Evolutionary conservation across 345 rosid genomes (phyloP), one percentile per base, ranked within the genome.

Genomic region (Garcia nutans): DNA sequence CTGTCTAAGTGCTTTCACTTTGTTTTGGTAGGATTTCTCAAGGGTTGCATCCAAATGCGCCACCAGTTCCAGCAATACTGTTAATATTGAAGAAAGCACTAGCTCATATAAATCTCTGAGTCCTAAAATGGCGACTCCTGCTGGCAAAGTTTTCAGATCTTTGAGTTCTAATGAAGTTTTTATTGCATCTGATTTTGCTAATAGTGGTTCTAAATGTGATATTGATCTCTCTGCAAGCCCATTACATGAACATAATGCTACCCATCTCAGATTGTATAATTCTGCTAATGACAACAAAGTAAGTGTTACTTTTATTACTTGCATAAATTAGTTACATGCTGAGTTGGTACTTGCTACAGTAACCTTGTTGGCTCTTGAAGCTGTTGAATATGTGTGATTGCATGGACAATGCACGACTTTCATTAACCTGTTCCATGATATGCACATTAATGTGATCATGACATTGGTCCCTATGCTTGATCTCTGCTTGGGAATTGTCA

Each of bases 71-170:
- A 79, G 74, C 71, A 80, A 71, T 79, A 85, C 78, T 52, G 77
- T 82, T 70, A 88, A 86, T 81, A 65, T 85, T 82, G 94, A 92
- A 86, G 94, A 96, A 81, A 89, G 88, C 84, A 79, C 86, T 64
- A 82, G 89, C 82, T 88, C 97, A 47, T 65, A 78, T 86, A 88
- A 87, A 77, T 82, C 87, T 42, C 57, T 54, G 68, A 79, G 82
- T 83, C 84, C 81, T 74, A 80, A 73, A 75, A 70, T 74, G 70
- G 83, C 68, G 41, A 80, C 80, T 81, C 83, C 79, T 78, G 78
- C 65, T 77, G 85, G 77, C 54, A 84, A 84, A 58, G 79, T 60
- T 79, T 78, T 76, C 68, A 82, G 78, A 79, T 82, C 89, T 79
- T 68, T 73, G 58, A 84, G 76, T 72, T 42, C 72, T 59, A 83